Conservation (phyloP, 2,329 filamentous ascomycete species). For the Ophiostoma sp. region DNA sequence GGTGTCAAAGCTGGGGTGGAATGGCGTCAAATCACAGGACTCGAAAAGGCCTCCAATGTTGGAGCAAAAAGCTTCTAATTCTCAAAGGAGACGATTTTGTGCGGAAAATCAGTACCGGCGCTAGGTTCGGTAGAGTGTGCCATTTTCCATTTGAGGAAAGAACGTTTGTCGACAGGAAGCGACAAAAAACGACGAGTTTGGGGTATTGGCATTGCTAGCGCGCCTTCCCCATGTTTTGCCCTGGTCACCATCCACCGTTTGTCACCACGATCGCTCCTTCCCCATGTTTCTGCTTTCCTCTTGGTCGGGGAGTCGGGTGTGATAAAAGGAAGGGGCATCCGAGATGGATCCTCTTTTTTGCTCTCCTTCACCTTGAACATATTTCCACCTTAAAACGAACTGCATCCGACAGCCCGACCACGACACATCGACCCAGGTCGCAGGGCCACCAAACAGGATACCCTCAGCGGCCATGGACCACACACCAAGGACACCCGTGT, state of each 20-base stretch:
- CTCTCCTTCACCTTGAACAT: not conserved
- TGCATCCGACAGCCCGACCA: not conserved
- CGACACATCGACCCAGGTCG: not conserved
- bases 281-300: not conserved
- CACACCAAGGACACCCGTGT: not conserved
- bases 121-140: not conserved
- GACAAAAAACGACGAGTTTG: not conserved
- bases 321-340: not conserved
- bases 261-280: conserved; percentile 4
- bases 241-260: not conserved
- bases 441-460: not conserved
- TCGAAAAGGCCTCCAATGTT: not conserved
- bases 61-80: not conserved
- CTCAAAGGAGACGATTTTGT: not conserved
- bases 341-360: not conserved
- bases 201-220: not conserved
- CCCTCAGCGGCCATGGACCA: not conserved
- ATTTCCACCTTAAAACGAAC: not conserved
- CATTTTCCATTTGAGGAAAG: not conserved
- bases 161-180: not conserved
- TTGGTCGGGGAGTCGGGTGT: not conserved
- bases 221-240: conserved; percentile 1
- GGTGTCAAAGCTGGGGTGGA: not conserved
- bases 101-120: conserved; percentile 11
- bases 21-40: not conserved